Conservation (phyloP, 2,329 filamentous ascomycete species). For the Colletotrichum lini region DNA sequence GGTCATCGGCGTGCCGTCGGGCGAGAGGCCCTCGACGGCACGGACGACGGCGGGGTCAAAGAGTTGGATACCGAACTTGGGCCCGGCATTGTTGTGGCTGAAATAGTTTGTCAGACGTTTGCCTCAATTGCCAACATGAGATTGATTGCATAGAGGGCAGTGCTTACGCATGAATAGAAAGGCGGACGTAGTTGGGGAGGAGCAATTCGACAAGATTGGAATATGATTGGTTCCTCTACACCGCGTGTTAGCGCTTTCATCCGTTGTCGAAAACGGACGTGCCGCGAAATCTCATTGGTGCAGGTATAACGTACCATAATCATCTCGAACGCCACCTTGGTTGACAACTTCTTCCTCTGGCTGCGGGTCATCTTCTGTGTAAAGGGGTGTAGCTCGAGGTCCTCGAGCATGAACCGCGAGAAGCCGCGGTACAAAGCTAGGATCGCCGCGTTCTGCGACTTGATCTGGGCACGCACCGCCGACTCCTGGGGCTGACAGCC, state of each 20-base stretch:
- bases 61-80: conserved; percentile 59
- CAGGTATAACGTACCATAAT: conserved; percentile 45
- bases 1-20: conserved; percentile 41
- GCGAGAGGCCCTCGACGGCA: conserved; percentile 51
- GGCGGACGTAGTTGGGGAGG: conserved; percentile 60
- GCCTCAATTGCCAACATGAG: neutral
- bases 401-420: conserved; percentile 68
- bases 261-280: neutral
- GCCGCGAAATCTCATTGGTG: neutral
- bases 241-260: neutral
- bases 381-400: conserved; percentile 47
- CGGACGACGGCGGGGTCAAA: conserved; percentile 51
- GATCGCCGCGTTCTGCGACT: conserved; percentile 49
- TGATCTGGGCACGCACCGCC: conserved; percentile 47
- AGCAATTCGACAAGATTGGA: conserved; percentile 63
- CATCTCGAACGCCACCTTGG: conserved; percentile 53
- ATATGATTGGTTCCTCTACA: conserved; percentile 60
- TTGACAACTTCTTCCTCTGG: conserved; percentile 49
- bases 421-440: conserved; percentile 72
- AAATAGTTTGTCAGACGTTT: neutral
- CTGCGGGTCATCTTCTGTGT: conserved; percentile 47
- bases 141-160: too few species aligned
- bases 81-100: conserved; percentile 56
- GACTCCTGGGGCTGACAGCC: conserved; percentile 53
- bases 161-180: conserved; percentile 62